Percentiles rank a stretch among this genome's conserved stretches.
phyloP scores from a whole-genome alignment of 352 stramenopile species.

The Pilasporangium apinafurcum region DNA sequence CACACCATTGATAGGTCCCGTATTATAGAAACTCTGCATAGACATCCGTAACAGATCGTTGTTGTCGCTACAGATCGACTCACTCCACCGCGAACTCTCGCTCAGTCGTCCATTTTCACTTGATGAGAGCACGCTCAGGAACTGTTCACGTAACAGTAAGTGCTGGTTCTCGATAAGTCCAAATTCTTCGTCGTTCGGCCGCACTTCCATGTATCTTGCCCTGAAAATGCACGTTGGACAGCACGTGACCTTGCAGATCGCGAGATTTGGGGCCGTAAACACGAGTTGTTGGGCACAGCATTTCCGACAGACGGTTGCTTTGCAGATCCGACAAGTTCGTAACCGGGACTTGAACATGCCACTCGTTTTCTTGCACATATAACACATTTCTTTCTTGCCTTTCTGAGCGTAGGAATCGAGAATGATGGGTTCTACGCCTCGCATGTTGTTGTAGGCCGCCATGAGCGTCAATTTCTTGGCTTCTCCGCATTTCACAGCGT shows the following conservation, averaged over 20 bases:
- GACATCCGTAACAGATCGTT: too few relatives aligned
- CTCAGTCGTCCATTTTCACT: too few relatives aligned
- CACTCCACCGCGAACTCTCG: too few relatives aligned
- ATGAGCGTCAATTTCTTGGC: slow-evolving; percentile 44
- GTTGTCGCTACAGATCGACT: too few relatives aligned
- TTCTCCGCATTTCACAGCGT: slow-evolving; percentile 22
- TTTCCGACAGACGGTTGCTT: slow-evolving; percentile 9
- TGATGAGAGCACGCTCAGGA: too few relatives aligned
- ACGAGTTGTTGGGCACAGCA: slow-evolving; percentile 20
- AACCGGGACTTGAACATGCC: slow-evolving; percentile 3
- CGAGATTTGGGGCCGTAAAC: slow-evolving; percentile 10
- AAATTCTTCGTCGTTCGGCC: slow-evolving; percentile 2
- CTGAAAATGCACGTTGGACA: slow-evolving; percentile 25
- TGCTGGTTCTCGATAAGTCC: slow-evolving; percentile 3
- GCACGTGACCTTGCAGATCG: slow-evolving; percentile 8
- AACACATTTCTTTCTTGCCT: too few relatives aligned
- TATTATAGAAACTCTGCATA: too few relatives aligned
- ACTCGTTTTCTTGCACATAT: slow-evolving; percentile 10
- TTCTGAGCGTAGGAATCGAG: too few relatives aligned
- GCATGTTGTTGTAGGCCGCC: slow-evolving; percentile 10
- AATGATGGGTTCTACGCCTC: too few relatives aligned
- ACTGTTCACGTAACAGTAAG: too few relatives aligned
- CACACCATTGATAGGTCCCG: too few relatives aligned
- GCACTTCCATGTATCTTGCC: slow-evolving; percentile 10
- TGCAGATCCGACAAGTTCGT: slow-evolving; percentile 13